Base-by-base conservation (phyloP, 495 filamentous ascomycete species). In the Rostrohypoxylon terebratum region DNA sequence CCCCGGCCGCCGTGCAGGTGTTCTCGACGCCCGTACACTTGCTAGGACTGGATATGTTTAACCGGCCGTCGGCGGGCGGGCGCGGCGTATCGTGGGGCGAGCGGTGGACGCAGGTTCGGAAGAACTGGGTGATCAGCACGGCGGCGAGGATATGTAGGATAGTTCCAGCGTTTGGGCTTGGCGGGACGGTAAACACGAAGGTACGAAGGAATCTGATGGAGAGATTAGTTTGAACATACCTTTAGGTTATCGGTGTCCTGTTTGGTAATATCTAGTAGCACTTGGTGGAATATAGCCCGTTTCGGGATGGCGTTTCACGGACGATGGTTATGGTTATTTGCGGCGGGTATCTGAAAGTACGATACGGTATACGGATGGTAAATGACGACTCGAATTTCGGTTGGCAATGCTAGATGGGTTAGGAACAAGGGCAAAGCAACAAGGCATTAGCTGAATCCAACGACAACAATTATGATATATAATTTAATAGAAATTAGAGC, bases 101-200 rank as follows among this genome's bases (percentile, higher is more conserved):
- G 4, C 84, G 95, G 44, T 85, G 85, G 81, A 71, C 80, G 14
- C 86, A 88, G 51, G 89, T 98, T 11, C 82, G 85, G 55, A 86
- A 86, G 77, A 94, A 97, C 76, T 98, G 94, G 87, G 82, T 85
- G 23, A 84, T 91, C 8, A 96, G 93, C 75, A 88, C 88, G 44
- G 85, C 87, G 74, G 95, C 95, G 71, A 84, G 96, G 55, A 92
- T 98, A 83, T 92, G 91, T 44, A 89, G 96, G 81, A 97, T 98
- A 73, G 87, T 98, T 25, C 95, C 96, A 54, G 95, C 95, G 16
- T 98, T 97, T 86, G 95, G 95, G 28, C 83, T 97, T 48, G 95
- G 95, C 1, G 95, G 95, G 2, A 94, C 97, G 50, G 91, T 94
- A 3, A 98, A 98, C 84, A 84, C 86, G 55, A 86, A 89, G 69